Conservation (phyloP, 176 grass and related monocot genomes). For the Zea luxurians region DNA sequence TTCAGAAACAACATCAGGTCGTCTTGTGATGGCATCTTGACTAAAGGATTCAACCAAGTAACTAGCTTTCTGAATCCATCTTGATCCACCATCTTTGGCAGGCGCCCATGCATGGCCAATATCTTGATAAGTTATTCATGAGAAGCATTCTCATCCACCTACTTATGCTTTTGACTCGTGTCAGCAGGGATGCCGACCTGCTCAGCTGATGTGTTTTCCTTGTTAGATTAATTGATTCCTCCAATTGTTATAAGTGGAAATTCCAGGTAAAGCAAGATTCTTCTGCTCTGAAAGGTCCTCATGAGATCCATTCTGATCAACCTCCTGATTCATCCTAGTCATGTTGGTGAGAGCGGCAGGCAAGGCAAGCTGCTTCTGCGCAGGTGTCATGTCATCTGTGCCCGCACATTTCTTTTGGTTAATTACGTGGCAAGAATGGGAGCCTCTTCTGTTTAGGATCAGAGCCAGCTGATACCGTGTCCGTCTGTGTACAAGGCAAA, state of each 20-base stretch:
- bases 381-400: background rate
- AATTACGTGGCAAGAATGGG: slow-evolving; percentile 2
- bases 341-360: background rate
- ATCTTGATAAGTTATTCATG: slow-evolving; percentile 26
- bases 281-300: slow-evolving; percentile 12
- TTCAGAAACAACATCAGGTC: slow-evolving; percentile 32
- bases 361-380: background rate
- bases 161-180: slow-evolving; percentile 3
- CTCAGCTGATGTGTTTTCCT: slow-evolving; percentile 13
- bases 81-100: slow-evolving; percentile 24
- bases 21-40: slow-evolving; percentile 10
- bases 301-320: slow-evolving; percentile 20
- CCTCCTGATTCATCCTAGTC: background rate
- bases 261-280: background rate
- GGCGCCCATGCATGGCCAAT: slow-evolving; percentile 27
- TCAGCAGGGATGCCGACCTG: background rate
- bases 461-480: background rate
- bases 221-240: background rate
- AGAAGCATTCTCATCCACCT: slow-evolving; percentile 7
- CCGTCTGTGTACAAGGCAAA: slow-evolving; percentile 5
- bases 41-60: slow-evolving; percentile 36
- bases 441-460: slow-evolving; percentile 36
- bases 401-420: slow-evolving; percentile 13
- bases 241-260: background rate
- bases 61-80: slow-evolving; percentile 31